Evolutionary conservation across 2,329 filamentous ascomycete genomes (phyloP).

Genomic region (Fusarium concolor): DNA sequence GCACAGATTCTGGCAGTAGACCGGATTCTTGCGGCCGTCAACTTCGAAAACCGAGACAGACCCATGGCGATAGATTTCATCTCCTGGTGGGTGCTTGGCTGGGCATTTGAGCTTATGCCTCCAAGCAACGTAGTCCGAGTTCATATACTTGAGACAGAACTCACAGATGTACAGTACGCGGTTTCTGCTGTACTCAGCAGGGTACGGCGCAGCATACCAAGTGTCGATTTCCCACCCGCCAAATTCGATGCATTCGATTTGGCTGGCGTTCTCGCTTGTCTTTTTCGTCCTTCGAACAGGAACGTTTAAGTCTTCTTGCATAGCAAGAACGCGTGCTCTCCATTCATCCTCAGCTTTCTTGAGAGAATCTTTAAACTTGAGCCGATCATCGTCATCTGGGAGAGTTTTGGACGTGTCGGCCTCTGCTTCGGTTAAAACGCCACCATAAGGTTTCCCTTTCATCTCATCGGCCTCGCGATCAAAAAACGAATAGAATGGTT

Average conservation of each 20-base stretch:
- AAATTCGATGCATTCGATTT: constrained; percentile 99
- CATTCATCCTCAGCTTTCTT: constrained; percentile 93
- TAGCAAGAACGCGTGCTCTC: constrained; percentile 72
- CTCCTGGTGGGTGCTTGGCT: constrained; percentile 94
- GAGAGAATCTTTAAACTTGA: constrained; percentile 89
- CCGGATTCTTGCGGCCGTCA: constrained; percentile 94
- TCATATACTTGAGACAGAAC: constrained; percentile 99
- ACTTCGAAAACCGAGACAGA: constrained; percentile 97
- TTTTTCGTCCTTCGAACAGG: constrained; percentile 77
- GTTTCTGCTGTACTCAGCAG: constrained; percentile 97
- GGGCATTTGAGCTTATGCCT: constrained; percentile 97
- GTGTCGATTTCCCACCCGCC: constrained; percentile 98
- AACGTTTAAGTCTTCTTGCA: constrained; percentile 72
- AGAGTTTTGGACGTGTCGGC: constrained; percentile 92
- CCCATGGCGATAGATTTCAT: constrained; percentile 94
- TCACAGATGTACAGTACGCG: constrained; percentile 98
- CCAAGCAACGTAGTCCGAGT: constrained; percentile 98
- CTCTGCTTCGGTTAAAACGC: constrained; percentile 88
- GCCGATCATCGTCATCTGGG: constrained; percentile 81
- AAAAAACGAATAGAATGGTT: constrained; percentile 88
- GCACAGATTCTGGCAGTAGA: constrained; percentile 99
- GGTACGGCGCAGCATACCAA: constrained; percentile 98
- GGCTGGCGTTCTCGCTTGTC: constrained; percentile 85
- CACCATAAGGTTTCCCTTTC: constrained; percentile 94
- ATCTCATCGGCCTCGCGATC: constrained; percentile 90